phyloP scores from a whole-genome alignment of 768 basidiomycete species.

The Tephrocybe sp. region DNA sequence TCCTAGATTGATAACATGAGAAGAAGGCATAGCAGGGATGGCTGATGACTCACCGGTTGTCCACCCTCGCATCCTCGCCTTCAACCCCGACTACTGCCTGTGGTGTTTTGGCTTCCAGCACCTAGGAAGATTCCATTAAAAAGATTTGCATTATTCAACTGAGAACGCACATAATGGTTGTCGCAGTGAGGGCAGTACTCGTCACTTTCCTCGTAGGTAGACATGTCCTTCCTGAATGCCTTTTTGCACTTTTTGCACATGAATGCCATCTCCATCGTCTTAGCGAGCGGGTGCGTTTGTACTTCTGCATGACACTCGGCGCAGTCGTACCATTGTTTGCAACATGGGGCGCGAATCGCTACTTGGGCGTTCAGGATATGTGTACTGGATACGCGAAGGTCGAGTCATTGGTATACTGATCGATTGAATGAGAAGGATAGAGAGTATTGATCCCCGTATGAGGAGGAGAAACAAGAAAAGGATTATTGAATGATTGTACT shows the following conservation, averaged over 20 bases:
- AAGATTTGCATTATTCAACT: background rate
- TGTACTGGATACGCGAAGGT: slow-evolving; percentile 56
- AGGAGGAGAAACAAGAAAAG: background rate
- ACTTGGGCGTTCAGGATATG: slow-evolving; percentile 97
- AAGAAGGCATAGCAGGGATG: background rate
- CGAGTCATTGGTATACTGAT: slow-evolving; percentile 20
- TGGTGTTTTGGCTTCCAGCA: slow-evolving; percentile 90
- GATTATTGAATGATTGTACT: slow-evolving; percentile 2
- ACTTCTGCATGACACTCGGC: slow-evolving; percentile 90
- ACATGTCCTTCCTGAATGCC: slow-evolving; percentile 96
- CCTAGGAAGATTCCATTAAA: slow-evolving; percentile 39
- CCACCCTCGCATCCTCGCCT: slow-evolving; percentile 86
- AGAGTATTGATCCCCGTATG: background rate
- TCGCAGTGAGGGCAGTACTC: slow-evolving; percentile 99
- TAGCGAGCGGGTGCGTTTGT: slow-evolving; percentile 68
- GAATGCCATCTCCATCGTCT: slow-evolving; percentile 67
- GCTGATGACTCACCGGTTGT: slow-evolving; percentile 63
- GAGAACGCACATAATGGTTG: slow-evolving; percentile 87
- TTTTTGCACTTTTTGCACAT: slow-evolving; percentile 66
- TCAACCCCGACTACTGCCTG: slow-evolving; percentile 84
- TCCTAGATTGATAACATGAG: slow-evolving; percentile 39
- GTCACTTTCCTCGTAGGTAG: slow-evolving; percentile 89
- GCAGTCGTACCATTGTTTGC: slow-evolving; percentile 98
- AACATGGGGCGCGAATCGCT: slow-evolving; percentile 93
- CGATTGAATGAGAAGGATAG: slow-evolving; percentile 13